Conservation (phyloP, 441 rosid species). For the Melastoma candidum region DNA sequence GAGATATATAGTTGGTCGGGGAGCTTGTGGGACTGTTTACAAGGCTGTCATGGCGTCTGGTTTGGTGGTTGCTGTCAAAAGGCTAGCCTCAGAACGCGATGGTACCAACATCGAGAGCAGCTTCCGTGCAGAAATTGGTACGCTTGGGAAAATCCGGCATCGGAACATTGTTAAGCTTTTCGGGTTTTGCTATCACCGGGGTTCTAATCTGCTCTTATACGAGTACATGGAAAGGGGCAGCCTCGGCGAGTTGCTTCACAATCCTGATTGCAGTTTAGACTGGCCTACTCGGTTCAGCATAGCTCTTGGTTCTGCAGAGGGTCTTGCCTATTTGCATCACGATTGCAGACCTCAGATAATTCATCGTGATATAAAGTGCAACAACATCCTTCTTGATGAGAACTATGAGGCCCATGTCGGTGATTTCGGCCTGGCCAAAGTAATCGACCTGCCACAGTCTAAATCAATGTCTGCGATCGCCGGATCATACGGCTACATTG, state of each 20-base stretch:
- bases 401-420: slow-evolving; percentile 95
- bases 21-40: slow-evolving; percentile 92
- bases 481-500: slow-evolving; percentile 96
- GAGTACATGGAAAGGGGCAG: slow-evolving; percentile 89
- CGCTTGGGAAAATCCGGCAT: slow-evolving; percentile 90
- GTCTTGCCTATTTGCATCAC: slow-evolving; percentile 90
- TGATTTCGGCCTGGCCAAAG: slow-evolving; percentile 95
- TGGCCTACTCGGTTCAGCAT: slow-evolving; percentile 79
- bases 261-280: slow-evolving; percentile 47
- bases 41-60: slow-evolving; percentile 78
- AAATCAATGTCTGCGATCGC: slow-evolving; percentile 95
- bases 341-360: slow-evolving; percentile 90
- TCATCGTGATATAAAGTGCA: slow-evolving; percentile 93
- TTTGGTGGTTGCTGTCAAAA: slow-evolving; percentile 70
- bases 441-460: slow-evolving; percentile 92
- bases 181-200: slow-evolving; percentile 80
- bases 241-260: slow-evolving; percentile 82
- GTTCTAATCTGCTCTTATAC: slow-evolving; percentile 73
- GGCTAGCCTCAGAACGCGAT: slow-evolving; percentile 64
- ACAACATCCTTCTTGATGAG: slow-evolving; percentile 77
- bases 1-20: slow-evolving; percentile 65
- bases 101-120: slow-evolving; percentile 77
- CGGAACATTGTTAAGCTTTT: slow-evolving; percentile 89
- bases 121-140: slow-evolving; percentile 82
- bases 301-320: slow-evolving; percentile 98